Evolutionary conservation across 1,139 yeast genomes (phyloP), one percentile per base, ranked within the genome.

Genomic region (Blastobotrys niveus): DNA sequence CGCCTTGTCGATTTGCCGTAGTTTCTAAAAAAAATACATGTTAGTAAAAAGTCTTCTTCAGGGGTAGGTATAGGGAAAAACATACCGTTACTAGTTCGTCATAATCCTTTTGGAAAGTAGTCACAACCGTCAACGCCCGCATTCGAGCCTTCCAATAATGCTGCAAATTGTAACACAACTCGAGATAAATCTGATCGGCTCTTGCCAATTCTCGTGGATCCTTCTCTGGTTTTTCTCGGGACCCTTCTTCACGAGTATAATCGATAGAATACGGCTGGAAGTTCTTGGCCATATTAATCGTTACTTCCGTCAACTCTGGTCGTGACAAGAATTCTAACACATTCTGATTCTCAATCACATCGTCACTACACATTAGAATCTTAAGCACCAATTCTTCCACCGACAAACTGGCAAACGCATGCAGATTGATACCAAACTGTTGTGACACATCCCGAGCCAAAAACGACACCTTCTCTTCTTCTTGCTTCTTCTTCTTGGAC

Each of bases 351-450:
- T 73, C 74, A 38, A 87, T 52, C 15, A 89, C 76, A 10, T 83
- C 91, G 17, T 68, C 67, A 48, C 83, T 84, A 64, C 98, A 91
- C 21, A 68, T 71, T 40, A 91, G 67, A 1, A 91, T 79, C 59
- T 80, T 82, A 10, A 52, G 42, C 2, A 87, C 78, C 39, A 91
- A 72, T 26, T 76, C 82, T 7, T 74, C 78, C 15, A 82, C 94
- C 1, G 79, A 59, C 43, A 76, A 58, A 49, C 69, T 71, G 2
- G 87, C 75, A 66, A 80, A 86, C 73, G 82, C 76, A 60, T 91
- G 97, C 48, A 91, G 68, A 57, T 89, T 88, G 59, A 91, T 91
- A 34, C 95, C 97, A 68, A 91, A 87, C 56, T 86, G 95, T 60
- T 82, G 91, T 1, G 94, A 85, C 50, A 88, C 65, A 56, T 89